Conservation (phyloP, 1,284 basidiomycete genomes). For the Tylopilus sp. region DNA sequence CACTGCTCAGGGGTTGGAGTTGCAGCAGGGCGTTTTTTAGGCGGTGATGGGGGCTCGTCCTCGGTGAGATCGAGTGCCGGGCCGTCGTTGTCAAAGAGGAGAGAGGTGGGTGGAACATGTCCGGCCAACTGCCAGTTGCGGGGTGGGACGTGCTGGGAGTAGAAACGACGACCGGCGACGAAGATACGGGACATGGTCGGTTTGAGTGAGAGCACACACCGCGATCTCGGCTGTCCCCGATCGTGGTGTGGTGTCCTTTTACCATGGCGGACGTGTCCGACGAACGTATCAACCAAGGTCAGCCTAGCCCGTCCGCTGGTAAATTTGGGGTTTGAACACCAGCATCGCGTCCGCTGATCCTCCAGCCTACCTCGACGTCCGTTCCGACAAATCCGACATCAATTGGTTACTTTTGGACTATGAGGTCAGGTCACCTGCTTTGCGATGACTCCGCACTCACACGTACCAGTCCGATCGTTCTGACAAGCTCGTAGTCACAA, state of each 20-base stretch:
- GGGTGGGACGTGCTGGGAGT: constrained; percentile 24
- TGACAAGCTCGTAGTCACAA: constrained; percentile 72
- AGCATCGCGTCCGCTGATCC: constrained; percentile 8
- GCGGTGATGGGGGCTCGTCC: constrained; percentile 44
- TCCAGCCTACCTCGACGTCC: constrained; percentile 80
- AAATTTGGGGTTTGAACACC: constrained; percentile 14
- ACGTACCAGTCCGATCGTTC: constrained; percentile 65
- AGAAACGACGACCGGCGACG: constrained; percentile 21
- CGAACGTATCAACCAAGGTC: constrained; percentile 73
- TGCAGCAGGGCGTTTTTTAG: constrained; percentile 36
- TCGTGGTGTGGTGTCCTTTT: not conserved
- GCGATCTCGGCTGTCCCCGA: constrained; percentile 23
- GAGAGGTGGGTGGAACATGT: constrained; percentile 46
- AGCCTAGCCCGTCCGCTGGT: constrained; percentile 20
- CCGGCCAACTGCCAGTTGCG: constrained; percentile 50
- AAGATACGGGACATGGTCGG: constrained; percentile 3
- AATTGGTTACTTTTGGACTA: constrained; percentile 88
- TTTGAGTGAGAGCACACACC: constrained; percentile 13
- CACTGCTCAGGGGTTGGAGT: constrained; percentile 51
- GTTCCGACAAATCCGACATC: constrained; percentile 73
- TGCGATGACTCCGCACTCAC: constrained; percentile 8
- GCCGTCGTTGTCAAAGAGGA: constrained; percentile 42
- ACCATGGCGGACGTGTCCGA: constrained; percentile 81
- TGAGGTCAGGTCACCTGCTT: constrained; percentile 47
- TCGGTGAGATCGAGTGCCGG: constrained; percentile 46